Percentiles rank a stretch among this genome's conserved stretches.
Evolutionary conservation across 352 stramenopile genomes (phyloP).

Genomic region (Aphanomyces invadans): DNA sequence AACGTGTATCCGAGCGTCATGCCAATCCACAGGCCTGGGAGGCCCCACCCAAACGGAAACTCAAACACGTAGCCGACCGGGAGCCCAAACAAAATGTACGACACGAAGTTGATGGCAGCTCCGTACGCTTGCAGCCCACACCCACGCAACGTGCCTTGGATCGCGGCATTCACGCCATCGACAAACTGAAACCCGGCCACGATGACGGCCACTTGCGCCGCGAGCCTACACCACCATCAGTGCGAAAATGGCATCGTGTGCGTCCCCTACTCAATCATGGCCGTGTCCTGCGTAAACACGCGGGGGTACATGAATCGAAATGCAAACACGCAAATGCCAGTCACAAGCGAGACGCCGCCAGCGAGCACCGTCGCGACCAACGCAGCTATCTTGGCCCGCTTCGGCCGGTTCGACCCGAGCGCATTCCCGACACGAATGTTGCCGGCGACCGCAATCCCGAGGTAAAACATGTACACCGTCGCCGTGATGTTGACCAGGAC

Average conservation of each 20-base stretch:
- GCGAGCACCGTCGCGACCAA: constrained; percentile 5
- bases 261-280: constrained; percentile 26
- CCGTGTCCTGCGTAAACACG: constrained; percentile 33
- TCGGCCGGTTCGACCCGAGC: constrained; percentile 16
- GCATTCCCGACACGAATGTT: constrained; percentile 69
- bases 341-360: constrained; percentile 24
- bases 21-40: constrained; percentile 77
- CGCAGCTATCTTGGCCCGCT: constrained; percentile 16
- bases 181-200: constrained; percentile 65
- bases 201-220: constrained; percentile 29
- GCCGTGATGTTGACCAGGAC: constrained; percentile 69
- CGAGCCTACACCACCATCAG: constrained; percentile 8
- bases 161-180: constrained; percentile 53
- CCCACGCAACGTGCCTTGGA: constrained; percentile 75
- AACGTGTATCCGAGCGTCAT: constrained; percentile 32
- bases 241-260: too few relatives aligned
- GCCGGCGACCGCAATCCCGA: constrained; percentile 53
- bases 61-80: constrained; percentile 66
- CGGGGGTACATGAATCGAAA: constrained; percentile 29
- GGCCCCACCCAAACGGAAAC: constrained; percentile 48
- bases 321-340: constrained; percentile 25
- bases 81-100: constrained; percentile 76
- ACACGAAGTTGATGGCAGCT: constrained; percentile 78
- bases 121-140: constrained; percentile 72
- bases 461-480: constrained; percentile 63